phyloP scores from a whole-genome alignment of 2,329 filamentous ascomycete species.

The Davidsoniella eucalypti region DNA sequence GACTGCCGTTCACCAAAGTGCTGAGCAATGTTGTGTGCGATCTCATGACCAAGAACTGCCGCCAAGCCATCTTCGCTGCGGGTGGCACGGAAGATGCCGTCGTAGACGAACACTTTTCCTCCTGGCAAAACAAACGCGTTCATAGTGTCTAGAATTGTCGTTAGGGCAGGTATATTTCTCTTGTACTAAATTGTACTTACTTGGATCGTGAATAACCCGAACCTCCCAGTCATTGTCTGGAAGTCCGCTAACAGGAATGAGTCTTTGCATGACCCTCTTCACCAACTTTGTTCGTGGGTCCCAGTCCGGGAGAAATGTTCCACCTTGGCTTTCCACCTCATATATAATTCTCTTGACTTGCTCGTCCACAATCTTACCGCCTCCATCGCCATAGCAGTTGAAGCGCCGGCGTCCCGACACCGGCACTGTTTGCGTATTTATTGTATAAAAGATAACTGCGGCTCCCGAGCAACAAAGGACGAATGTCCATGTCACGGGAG shows the following conservation, averaged over 20 bases:
- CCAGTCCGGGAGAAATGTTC: slow-evolving; percentile 38
- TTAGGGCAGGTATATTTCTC: neutral
- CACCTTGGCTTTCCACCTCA: slow-evolving; percentile 33
- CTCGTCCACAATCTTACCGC: slow-evolving; percentile 31
- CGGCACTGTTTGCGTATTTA: slow-evolving; percentile 56
- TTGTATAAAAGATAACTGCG: slow-evolving; percentile 43
- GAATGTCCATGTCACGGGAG: slow-evolving; percentile 25
- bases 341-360: slow-evolving; percentile 41
- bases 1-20: slow-evolving; percentile 50
- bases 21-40: slow-evolving; percentile 57
- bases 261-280: slow-evolving; percentile 43
- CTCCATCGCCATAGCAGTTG: slow-evolving; percentile 42
- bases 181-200: slow-evolving; percentile 19
- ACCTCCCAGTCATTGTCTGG: slow-evolving; percentile 49
- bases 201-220: slow-evolving; percentile 51
- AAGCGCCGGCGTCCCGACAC: slow-evolving; percentile 56
- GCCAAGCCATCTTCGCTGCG: slow-evolving; percentile 52
- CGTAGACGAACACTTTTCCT: slow-evolving; percentile 67
- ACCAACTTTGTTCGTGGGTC: slow-evolving; percentile 40
- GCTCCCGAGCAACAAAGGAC: slow-evolving; percentile 25
- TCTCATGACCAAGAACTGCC: slow-evolving; percentile 63
- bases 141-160: slow-evolving; percentile 26
- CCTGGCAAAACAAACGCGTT: slow-evolving; percentile 69
- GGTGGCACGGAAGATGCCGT: slow-evolving; percentile 53
- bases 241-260: slow-evolving; percentile 53